phyloP scores from a whole-genome alignment of 164 flowering plant genomes.

The Taxillus chinensis region DNA sequence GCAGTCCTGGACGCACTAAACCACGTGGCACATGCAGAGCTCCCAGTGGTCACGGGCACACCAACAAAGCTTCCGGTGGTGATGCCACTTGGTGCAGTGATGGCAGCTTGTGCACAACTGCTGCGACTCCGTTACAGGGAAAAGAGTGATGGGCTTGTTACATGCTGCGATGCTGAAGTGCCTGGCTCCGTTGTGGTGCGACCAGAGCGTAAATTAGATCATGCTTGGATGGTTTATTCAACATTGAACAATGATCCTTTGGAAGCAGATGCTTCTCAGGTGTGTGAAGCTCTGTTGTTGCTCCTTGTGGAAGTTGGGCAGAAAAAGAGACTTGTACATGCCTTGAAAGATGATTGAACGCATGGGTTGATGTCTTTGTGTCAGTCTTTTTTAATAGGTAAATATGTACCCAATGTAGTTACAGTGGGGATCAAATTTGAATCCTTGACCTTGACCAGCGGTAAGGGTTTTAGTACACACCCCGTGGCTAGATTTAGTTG shows the following conservation, averaged over 20 bases:
- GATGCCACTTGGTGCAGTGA: conserved; percentile 81
- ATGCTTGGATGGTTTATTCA: conserved; percentile 98
- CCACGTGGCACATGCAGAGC: conserved; percentile 87
- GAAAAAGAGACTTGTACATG: conserved; percentile 35
- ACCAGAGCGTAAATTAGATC: conserved; percentile 74
- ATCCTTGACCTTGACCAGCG: too few relatives aligned
- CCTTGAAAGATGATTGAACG: conserved; percentile 45
- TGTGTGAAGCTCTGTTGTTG: conserved; percentile 79
- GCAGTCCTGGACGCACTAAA: conserved; percentile 75
- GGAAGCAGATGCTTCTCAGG: conserved; percentile 78
- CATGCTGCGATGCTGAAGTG: conserved; percentile 94
- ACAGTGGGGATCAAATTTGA: too few relatives aligned
- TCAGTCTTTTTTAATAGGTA: too few relatives aligned
- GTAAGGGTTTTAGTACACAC: too few relatives aligned
- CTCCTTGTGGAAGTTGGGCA: conserved; percentile 68
- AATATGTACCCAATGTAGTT: too few relatives aligned
- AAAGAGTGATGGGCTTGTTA: conserved; percentile 92
- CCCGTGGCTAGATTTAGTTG: too few relatives aligned
- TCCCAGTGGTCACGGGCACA: conserved; percentile 37
- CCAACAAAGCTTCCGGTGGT: conserved; percentile 71
- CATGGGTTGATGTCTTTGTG: too few relatives aligned
- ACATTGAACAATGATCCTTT: conserved; percentile 50
- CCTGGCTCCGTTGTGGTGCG: conserved; percentile 87
- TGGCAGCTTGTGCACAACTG: conserved; percentile 92
- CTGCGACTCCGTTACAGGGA: conserved; percentile 77